Base-by-base conservation (phyloP, 768 basidiomycete species). In the Phlebiopsis flavidoalba region DNA sequence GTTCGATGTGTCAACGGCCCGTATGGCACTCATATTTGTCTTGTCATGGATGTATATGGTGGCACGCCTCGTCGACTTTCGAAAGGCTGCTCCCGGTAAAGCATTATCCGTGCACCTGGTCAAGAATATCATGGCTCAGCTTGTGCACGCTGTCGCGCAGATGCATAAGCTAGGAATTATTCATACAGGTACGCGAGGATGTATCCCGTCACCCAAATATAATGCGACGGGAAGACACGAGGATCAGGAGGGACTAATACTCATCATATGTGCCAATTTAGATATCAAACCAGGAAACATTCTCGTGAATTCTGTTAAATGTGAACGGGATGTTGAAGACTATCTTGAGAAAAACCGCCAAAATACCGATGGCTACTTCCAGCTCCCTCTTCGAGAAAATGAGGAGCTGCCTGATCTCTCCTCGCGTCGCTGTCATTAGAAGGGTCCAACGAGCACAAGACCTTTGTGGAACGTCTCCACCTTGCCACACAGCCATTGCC, bases 261-360 rank as follows among this genome's bases (percentile, higher is more conserved):
- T 58, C 19, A 58, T 46, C 14, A 24, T 33, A 14, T 8, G 40
- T 19, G 8, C 51, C 15, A 31, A 37, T 14, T 8, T 56, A 72
- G 70, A 69, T 63, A 37, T 72, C 22, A 72, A 70, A 53, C 66
- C 62, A 11, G 67, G 66, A 49, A 69, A 72, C 55, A 63, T 71
- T 11, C 66, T 71, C 19, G 67, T 72, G 49, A 58, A 66, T 57
- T 35, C 45, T 31, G 47, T 58, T 10, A 40, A 31, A 21, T 43
- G 19, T 37, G 64, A 66, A 37, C 47, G 55, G 40, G 35, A 61
- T 22, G 50, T 60, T 21, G 60, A 57, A 31, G 58, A 64, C 24
- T 59, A 63, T 15, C 33, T 47, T 12, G 56, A 17, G 15, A 26
- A 48, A 45, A 45, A 61, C 24, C 61, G 4, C 22, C 60, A 17